Percentiles rank a stretch among this genome's conserved stretches.
Evolutionary conservation across 306 rosid species (phyloP).

Genomic region (Calophaca sinica): DNA sequence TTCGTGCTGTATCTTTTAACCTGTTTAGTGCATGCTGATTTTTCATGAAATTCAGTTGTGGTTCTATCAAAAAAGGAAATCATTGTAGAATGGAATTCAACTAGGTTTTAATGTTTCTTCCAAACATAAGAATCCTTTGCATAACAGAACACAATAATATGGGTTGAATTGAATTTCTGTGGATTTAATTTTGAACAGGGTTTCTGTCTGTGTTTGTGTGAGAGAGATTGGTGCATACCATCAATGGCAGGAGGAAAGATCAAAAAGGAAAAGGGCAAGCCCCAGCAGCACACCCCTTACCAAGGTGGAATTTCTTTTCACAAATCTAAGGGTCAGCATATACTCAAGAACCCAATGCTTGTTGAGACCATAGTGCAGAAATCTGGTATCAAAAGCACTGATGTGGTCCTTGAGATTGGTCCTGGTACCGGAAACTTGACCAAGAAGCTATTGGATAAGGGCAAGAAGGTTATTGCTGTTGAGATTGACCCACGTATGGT

Average conservation of each 20-base stretch:
- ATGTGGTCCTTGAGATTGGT: conserved; percentile 57
- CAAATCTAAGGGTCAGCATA: conserved; percentile 60
- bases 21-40: neutral
- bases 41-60: neutral
- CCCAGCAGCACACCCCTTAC: conserved; percentile 48
- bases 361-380: conserved; percentile 55
- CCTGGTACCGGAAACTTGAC: conserved; percentile 62
- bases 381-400: conserved; percentile 56
- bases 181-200: neutral
- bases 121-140: neutral
- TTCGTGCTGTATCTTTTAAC: neutral
- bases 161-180: neutral
- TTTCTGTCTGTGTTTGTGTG: neutral
- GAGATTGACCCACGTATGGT: conserved; percentile 96
- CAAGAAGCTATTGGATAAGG: conserved; percentile 60
- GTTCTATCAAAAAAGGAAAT: neutral
- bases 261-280: conserved; percentile 53
- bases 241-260: conserved; percentile 57
- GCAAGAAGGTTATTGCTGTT: conserved; percentile 80
- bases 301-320: conserved; percentile 59
- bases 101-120: neutral
- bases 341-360: conserved; percentile 56
- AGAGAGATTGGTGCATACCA: neutral
- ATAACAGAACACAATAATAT: neutral
- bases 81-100: neutral